A percentile compares a stretch with the other conserved stretches of the same genome.
Evolutionary conservation across 2,329 filamentous ascomycete species (phyloP).

Genomic region (Leptographium lundbergii): DNA sequence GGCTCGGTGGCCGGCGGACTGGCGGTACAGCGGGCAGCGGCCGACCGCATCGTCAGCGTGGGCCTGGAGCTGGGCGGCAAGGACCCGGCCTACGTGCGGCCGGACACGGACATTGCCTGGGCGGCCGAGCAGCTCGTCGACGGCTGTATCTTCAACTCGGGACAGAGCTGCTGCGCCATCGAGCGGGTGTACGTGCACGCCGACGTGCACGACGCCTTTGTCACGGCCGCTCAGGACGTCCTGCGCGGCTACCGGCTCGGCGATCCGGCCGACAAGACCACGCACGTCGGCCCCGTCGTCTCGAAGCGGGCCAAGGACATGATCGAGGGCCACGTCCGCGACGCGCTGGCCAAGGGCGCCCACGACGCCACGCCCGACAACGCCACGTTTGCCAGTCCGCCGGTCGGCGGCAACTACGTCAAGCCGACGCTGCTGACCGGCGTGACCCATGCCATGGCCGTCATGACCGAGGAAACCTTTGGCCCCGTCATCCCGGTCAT

Average conservation of each 20-base stretch:
- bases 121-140: constrained; percentile 91
- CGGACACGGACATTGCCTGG: constrained; percentile 81
- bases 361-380: constrained; percentile 76
- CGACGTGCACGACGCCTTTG: constrained; percentile 70
- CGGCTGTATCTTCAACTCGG: constrained; percentile 93
- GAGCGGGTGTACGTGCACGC: constrained; percentile 87
- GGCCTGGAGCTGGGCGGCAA: constrained; percentile 90
- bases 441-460: constrained; percentile 69
- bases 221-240: constrained; percentile 67
- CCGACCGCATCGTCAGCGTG: constrained; percentile 73
- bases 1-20: constrained; percentile 83
- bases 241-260: constrained; percentile 73
- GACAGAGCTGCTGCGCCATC: constrained; percentile 92
- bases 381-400: constrained; percentile 58
- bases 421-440: constrained; percentile 70
- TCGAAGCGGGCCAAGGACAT: constrained; percentile 65
- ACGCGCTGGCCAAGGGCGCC: constrained; percentile 74
- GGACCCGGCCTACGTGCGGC: constrained; percentile 79
- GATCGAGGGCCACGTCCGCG: constrained; percentile 67
- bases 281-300: constrained; percentile 79
- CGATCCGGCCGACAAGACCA: constrained; percentile 68
- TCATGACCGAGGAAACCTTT: constrained; percentile 94
- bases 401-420: constrained; percentile 76
- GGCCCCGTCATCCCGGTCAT: constrained; percentile 85
- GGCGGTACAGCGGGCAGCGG: constrained; percentile 71